phyloP scores from a whole-genome alignment of 179 eudicot species.

The Silene noctiflora region DNA sequence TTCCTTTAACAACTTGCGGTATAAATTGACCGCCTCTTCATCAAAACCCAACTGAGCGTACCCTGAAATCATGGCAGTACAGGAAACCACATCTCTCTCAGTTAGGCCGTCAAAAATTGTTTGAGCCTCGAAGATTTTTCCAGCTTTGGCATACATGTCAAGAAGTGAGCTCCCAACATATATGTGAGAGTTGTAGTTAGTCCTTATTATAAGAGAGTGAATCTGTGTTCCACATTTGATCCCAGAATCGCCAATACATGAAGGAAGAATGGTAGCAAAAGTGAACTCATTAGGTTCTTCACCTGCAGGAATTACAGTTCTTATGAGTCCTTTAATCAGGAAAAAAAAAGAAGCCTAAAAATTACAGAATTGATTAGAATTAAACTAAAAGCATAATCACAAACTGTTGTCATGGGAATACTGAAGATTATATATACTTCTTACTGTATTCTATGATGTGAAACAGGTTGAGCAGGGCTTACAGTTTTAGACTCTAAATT shows the following conservation, averaged over 20 bases:
- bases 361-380: background rate
- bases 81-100: conserved; percentile 43
- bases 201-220: conserved; percentile 56
- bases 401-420: background rate
- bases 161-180: conserved; percentile 92
- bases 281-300: conserved; percentile 79
- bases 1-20: conserved; percentile 31
- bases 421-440: background rate
- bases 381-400: background rate
- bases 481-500: background rate
- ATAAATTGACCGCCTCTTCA: conserved; percentile 40
- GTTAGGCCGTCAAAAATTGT: conserved; percentile 30
- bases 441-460: background rate
- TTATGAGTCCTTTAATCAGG: conserved; percentile 13
- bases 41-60: conserved; percentile 52
- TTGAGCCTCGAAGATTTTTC: conserved; percentile 39
- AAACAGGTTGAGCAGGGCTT: background rate
- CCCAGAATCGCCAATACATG: conserved; percentile 50
- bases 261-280: conserved; percentile 66
- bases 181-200: conserved; percentile 53
- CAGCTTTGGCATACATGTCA: conserved; percentile 50
- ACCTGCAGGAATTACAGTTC: conserved; percentile 42
- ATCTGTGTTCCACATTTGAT: conserved; percentile 62
- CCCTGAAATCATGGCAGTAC: conserved; percentile 33
- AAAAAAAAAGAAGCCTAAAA: background rate